A percentile compares a stretch with the other conserved stretches of the same genome.
Evolutionary conservation across 106 monocot genomes (phyloP).

Genomic region (Chionographis japonica): DNA sequence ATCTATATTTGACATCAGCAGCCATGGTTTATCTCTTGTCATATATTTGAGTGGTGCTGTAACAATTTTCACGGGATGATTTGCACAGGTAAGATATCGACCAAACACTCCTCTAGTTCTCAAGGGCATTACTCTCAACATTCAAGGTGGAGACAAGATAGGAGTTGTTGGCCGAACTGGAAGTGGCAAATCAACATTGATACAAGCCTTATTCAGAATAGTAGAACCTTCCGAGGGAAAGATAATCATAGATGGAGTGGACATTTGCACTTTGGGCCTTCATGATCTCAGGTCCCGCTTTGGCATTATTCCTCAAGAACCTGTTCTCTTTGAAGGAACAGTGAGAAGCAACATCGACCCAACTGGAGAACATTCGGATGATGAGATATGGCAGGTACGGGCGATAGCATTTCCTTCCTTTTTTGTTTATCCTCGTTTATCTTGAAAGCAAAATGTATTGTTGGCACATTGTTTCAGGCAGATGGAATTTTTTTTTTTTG

Average conservation of each 20-base stretch:
- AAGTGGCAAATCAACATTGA: constrained; percentile 76
- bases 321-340: constrained; percentile 82
- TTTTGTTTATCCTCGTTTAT: not conserved
- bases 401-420: constrained; percentile 10
- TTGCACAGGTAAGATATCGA: constrained; percentile 52
- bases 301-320: constrained; percentile 83
- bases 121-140: constrained; percentile 55
- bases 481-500: no score
- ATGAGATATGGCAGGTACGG: constrained; percentile 48
- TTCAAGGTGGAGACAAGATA: constrained; percentile 66
- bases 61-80: not conserved
- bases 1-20: no score
- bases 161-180: constrained; percentile 77
- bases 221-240: constrained; percentile 62
- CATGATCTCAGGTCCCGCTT: constrained; percentile 79
- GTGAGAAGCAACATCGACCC: constrained; percentile 75
- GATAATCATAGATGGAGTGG: constrained; percentile 65
- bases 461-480: no score
- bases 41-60: no score
- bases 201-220: constrained; percentile 67
- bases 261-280: constrained; percentile 65
- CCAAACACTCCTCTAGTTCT: constrained; percentile 72
- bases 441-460: no score
- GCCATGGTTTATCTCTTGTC: no score
- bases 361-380: constrained; percentile 50